phyloP scores from a whole-genome alignment of 2,329 filamentous ascomycete species.

The Ceratocystis albifundus region DNA sequence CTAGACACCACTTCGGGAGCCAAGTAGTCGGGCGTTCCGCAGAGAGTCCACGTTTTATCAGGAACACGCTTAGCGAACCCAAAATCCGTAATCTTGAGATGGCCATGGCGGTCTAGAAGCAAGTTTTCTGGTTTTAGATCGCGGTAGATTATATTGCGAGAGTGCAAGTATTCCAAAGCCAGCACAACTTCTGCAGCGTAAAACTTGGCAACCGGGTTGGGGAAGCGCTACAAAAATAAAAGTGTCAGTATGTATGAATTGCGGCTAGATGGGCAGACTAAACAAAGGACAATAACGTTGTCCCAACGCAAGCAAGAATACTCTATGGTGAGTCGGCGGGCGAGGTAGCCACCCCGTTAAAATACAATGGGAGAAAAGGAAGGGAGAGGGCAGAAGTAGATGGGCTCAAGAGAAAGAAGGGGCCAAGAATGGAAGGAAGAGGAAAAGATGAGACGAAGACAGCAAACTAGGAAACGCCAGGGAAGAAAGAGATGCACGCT shows the following conservation, averaged over 20 bases:
- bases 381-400: not conserved
- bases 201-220: constrained; percentile 97
- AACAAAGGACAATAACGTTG: not conserved
- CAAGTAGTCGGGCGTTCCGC: constrained; percentile 93
- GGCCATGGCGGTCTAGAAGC: constrained; percentile 80
- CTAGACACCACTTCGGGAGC: constrained; percentile 97
- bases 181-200: constrained; percentile 96
- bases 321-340: too few relatives aligned
- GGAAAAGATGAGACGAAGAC: not conserved
- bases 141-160: constrained; percentile 92
- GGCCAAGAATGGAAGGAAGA: not conserved
- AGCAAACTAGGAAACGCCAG: constrained; percentile 7
- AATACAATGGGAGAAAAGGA: not conserved
- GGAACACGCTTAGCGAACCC: constrained; percentile 96
- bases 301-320: not conserved
- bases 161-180: constrained; percentile 88
- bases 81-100: constrained; percentile 96
- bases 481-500: constrained; percentile 7
- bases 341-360: too few relatives aligned
- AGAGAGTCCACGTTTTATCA: constrained; percentile 98
- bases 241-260: not conserved
- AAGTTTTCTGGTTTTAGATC: constrained; percentile 94
- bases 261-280: not conserved
- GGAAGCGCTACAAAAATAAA: constrained; percentile 64
- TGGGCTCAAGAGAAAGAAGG: not conserved